Percentiles rank a stretch among this genome's conserved stretches.
phyloP scores from a whole-genome alignment of 2,329 filamentous ascomycete genomes.

The Aspergillus intermedius region DNA sequence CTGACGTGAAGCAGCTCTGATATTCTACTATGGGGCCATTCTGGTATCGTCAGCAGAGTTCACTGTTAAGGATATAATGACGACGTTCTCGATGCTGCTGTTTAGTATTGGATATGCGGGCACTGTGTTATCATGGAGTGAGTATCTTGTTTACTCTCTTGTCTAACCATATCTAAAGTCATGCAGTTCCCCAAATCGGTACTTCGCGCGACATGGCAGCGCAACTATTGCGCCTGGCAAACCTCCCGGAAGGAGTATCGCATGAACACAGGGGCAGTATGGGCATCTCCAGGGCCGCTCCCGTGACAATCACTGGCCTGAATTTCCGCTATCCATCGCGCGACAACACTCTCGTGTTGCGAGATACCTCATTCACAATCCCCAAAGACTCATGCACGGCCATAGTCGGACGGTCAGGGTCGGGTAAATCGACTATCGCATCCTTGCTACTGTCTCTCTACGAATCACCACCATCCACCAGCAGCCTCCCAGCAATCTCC shows the following conservation, averaged over 20 bases:
- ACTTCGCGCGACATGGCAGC: conserved; percentile 65
- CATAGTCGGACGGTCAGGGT: conserved; percentile 76
- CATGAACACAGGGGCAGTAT: conserved; percentile 53
- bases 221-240: conserved; percentile 63
- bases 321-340: conserved; percentile 66
- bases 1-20: conserved; percentile 48
- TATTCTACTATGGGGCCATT: conserved; percentile 75
- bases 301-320: conserved; percentile 57
- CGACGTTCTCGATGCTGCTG: conserved; percentile 75
- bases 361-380: conserved; percentile 60
- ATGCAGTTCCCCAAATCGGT: conserved; percentile 66
- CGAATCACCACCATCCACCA: conserved; percentile 24
- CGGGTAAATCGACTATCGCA: conserved; percentile 83
- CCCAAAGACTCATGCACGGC: conserved; percentile 60
- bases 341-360: conserved; percentile 50
- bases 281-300: conserved; percentile 35
- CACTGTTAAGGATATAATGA: conserved; percentile 56
- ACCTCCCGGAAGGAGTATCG: conserved; percentile 49
- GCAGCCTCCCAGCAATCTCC: conserved; percentile 41
- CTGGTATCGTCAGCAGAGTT: conserved; percentile 50
- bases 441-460: conserved; percentile 71
- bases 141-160: conserved; percentile 6
- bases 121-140: conserved; percentile 59
- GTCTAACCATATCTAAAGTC: conserved; percentile 1
- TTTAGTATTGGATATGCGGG: conserved; percentile 71